These are phyloP conservation scores for Corymbia maculata DNA, from an alignment of 345 rosid species.

Conservation along the genomic window DNA sequence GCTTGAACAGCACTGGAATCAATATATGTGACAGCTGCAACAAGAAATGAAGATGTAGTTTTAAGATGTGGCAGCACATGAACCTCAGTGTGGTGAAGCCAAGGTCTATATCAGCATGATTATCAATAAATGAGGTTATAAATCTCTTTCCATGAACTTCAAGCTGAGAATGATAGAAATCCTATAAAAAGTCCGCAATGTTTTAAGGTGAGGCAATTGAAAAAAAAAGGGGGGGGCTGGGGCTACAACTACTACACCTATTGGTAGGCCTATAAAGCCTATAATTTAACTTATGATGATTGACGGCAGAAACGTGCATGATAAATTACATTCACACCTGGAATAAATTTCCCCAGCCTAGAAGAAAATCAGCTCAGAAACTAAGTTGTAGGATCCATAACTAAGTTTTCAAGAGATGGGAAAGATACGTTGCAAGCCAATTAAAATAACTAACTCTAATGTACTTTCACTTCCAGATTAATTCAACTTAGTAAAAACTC, in stretches of 20 bases:
- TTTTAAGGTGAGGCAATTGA: neutral
- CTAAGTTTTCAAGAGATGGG: neutral
- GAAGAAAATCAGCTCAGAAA: neutral
- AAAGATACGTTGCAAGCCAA: neutral
- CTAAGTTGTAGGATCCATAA: neutral
- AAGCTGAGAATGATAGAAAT: neutral
- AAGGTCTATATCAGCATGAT: neutral
- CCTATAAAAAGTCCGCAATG: neutral
- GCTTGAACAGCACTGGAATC: slow-evolving; percentile 97
- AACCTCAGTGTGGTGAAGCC: neutral
- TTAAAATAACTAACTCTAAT: neutral
- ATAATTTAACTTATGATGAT: neutral
- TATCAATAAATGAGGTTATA: neutral
- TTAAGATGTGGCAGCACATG: neutral
- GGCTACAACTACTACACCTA: neutral
- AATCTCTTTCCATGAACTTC: neutral
- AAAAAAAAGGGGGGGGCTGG: too few species aligned
- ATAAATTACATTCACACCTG: neutral
- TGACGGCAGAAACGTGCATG: neutral
- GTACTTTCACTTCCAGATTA: neutral
- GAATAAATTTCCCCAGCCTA: neutral
- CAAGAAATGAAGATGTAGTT: neutral
- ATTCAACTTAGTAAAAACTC: neutral
- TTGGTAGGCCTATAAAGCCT: neutral
- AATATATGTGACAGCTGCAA: slow-evolving; percentile 82